These are phyloP conservation scores for Cryphonectria nitschkei DNA, from an alignment of 2,329 filamentous ascomycete species.

Conservation along the genomic window DNA sequence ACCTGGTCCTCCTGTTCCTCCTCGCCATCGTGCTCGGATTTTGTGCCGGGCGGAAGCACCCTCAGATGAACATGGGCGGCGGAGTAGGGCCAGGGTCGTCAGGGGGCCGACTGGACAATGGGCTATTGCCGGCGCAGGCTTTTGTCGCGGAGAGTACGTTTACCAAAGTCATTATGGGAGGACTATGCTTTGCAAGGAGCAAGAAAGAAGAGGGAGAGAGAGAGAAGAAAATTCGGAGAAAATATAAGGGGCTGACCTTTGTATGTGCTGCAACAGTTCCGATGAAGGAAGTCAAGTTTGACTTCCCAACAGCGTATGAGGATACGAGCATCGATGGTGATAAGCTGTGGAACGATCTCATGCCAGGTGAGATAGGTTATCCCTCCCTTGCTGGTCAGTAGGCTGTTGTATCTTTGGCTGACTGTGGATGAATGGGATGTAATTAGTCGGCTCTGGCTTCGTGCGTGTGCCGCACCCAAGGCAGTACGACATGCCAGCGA, in stretches of 20 bases:
- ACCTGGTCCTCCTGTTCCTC: conserved; percentile 2
- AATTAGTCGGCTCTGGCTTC: conserved; percentile 25
- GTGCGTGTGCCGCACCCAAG: conserved; percentile 26
- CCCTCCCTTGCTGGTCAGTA: background rate
- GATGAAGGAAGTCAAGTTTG: conserved; percentile 20
- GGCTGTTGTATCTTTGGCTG: background rate
- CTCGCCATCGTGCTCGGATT: conserved; percentile 19
- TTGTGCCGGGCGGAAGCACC: conserved; percentile 17
- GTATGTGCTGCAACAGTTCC: conserved; percentile 14
- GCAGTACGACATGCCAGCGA: conserved; percentile 24
- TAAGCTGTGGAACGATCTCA: conserved; percentile 25
- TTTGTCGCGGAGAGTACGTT: conserved; percentile 27
- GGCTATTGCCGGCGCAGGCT: conserved; percentile 13
- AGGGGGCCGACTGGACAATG: background rate
- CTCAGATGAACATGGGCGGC: conserved; percentile 15
- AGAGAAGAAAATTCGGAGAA: background rate
- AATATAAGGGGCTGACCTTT: conserved; percentile 11
- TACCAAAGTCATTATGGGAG: no score
- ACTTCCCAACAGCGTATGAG: conserved; percentile 26
- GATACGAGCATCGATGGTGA: conserved; percentile 25
- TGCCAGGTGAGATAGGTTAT: conserved; percentile 21
- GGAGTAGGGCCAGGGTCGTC: background rate
- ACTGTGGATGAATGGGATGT: background rate
- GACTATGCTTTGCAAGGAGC: background rate
- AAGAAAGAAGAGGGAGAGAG: background rate